These are phyloP conservation scores for Malassezia brasiliensis DNA, from an alignment of 1,284 basidiomycete genomes.

Conservation along the genomic window DNA sequence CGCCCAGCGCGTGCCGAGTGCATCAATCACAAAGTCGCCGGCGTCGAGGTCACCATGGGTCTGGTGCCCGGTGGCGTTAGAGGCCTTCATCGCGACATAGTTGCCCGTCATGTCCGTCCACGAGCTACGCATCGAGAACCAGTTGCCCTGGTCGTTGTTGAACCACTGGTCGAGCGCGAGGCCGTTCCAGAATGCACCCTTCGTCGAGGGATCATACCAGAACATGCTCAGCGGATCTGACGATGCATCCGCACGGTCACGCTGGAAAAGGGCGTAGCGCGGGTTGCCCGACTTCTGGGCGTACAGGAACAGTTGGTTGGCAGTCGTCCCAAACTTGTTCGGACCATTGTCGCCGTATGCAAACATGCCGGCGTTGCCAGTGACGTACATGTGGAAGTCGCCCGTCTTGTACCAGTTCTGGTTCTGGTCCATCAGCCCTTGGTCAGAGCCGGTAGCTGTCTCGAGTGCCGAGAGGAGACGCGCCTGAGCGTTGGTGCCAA, in stretches of 20 bases:
- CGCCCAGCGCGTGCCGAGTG: slow-evolving; percentile 85
- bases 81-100: slow-evolving; percentile 80
- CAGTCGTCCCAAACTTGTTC: slow-evolving; percentile 68
- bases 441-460: slow-evolving; percentile 74
- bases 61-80: slow-evolving; percentile 62
- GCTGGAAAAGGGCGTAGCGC: slow-evolving; percentile 74
- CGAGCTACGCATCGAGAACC: slow-evolving; percentile 78
- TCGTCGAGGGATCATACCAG: slow-evolving; percentile 78
- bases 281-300: slow-evolving; percentile 51
- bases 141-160: slow-evolving; percentile 56
- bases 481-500: slow-evolving; percentile 72
- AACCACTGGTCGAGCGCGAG: slow-evolving; percentile 75
- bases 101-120: slow-evolving; percentile 81
- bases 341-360: slow-evolving; percentile 87
- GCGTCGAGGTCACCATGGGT: slow-evolving; percentile 86
- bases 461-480: slow-evolving; percentile 76
- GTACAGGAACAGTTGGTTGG: slow-evolving; percentile 42
- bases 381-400: slow-evolving; percentile 79
- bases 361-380: slow-evolving; percentile 77
- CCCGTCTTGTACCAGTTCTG: slow-evolving; percentile 61
- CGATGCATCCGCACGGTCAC: slow-evolving; percentile 71
- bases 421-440: slow-evolving; percentile 58
- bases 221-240: slow-evolving; percentile 88
- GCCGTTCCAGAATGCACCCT: slow-evolving; percentile 84
- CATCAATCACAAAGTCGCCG: slow-evolving; percentile 91